Conservation (phyloP, 78 protist species). For the Dictyostelium firmibasis region DNA sequence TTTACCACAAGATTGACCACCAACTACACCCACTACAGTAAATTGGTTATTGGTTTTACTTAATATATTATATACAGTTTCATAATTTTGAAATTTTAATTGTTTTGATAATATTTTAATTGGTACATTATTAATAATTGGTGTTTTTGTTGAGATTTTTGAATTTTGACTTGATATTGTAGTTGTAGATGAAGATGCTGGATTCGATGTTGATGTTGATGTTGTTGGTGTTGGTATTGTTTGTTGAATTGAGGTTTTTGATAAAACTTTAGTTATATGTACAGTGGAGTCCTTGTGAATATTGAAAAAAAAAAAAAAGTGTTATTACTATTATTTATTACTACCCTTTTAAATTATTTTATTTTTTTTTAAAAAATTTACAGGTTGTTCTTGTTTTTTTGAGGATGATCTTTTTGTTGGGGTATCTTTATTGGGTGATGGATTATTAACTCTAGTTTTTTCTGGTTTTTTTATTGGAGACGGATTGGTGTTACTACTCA, state of each 20-base stretch:
- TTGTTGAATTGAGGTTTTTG: conserved; percentile 1
- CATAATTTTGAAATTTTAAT: conserved; percentile 9
- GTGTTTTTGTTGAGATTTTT: neutral
- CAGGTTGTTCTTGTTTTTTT: neutral
- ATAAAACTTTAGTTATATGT: conserved; percentile 8
- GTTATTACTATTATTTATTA: neutral
- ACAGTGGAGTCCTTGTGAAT: conserved; percentile 6
- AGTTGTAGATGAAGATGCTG: neutral
- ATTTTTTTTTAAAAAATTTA: neutral
- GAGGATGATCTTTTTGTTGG: neutral
- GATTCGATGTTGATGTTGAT: neutral
- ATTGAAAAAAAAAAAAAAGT: neutral
- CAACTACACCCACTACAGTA: conserved; percentile 55
- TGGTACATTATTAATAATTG: neutral
- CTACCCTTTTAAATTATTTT: neutral
- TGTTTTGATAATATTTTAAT: conserved; percentile 12
- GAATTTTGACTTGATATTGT: neutral
- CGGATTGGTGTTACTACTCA: neutral
- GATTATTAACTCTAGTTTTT: neutral
- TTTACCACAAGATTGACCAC: conserved; percentile 63
- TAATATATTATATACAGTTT: neutral
- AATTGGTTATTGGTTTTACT: conserved; percentile 8
- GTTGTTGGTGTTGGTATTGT: neutral
- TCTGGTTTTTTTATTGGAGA: neutral
- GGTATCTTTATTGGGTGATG: neutral